Evolutionary conservation across 2,329 filamentous ascomycete genomes (phyloP), one percentile per base, ranked within the genome.

Genomic region (Talaromyces sp.): DNA sequence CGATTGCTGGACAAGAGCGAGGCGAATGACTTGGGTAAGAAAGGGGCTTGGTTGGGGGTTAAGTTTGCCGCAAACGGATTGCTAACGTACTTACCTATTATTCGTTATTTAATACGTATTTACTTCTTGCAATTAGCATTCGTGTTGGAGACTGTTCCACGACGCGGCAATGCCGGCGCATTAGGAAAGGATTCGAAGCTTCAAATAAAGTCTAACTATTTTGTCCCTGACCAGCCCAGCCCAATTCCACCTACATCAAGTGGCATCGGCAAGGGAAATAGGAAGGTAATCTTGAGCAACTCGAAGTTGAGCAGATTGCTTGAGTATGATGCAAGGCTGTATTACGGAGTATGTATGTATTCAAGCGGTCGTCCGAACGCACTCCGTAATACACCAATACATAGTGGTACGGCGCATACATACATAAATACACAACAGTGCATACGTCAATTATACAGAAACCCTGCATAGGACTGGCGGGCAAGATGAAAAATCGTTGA

Each of bases 161-260:
- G 22, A 36, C 36, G 61, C 61, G 61, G 49, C 61, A 56, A 45
- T 56, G 61, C 49, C 27, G 49, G 61, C 13, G 49, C 61, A 29
- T n/a, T 13, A 10, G 43, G 43, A 6, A 53, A 40, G 43, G 8
- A n/a, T 49, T 49, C 36, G 31, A 34, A 29, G 36, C 38, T 59
- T 45, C 19, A 17, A 17, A 40, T 15, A 43, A 40, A 34, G 29
- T 19, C 51, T 43, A 40, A 29, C 19, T 13, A 40, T 40, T 25
- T 43, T 10, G 31, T 58, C 25, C 19, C 17, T 40, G 19, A 43
- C 56, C 38, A 15, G 22, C 22, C 56, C 25, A 29, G 53, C 54
- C 54, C 54, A 17, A 40, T 58, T 25, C n/a, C 54, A 13, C n/a
- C 53, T 31, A 27, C 6, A n/a, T 31, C 34, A 59, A 45, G 19